Conservation (phyloP, 331 rosid species). For the Malus hybrid region DNA sequence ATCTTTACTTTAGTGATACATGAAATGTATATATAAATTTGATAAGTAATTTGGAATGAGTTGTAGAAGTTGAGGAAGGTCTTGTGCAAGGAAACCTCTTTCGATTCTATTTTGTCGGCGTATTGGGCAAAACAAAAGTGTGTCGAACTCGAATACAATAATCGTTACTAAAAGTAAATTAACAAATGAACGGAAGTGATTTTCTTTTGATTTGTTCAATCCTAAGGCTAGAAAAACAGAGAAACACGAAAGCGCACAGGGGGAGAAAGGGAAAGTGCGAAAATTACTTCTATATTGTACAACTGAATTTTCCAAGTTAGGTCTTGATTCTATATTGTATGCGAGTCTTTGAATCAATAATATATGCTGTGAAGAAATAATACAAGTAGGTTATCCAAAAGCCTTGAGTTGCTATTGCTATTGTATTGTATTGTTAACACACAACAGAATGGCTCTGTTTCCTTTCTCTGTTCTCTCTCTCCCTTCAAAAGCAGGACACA, state of each 20-base stretch:
- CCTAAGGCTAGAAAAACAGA: too few species aligned
- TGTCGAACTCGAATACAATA: too few species aligned
- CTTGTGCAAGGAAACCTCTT: not conserved
- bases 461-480: slow-evolving; percentile 4
- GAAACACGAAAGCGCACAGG: too few species aligned
- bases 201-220: too few species aligned
- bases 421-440: not conserved
- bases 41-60: slow-evolving; percentile 22
- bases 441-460: not conserved
- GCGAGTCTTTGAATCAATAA: not conserved
- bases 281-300: too few species aligned
- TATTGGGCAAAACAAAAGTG: too few species aligned
- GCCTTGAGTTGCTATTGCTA: not conserved
- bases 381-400: not conserved
- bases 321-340: too few species aligned
- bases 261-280: too few species aligned
- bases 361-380: not conserved
- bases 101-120: not conserved
- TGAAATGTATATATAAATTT: slow-evolving; percentile 33
- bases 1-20: slow-evolving; percentile 32
- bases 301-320: too few species aligned
- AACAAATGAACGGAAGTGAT: too few species aligned
- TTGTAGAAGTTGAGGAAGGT: slow-evolving; percentile 9
- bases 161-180: too few species aligned
- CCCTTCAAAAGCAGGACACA: slow-evolving; percentile 7